Evolutionary conservation across 805 yeast species (phyloP).

Genomic region (Saccharomycopsis fibuligera): DNA sequence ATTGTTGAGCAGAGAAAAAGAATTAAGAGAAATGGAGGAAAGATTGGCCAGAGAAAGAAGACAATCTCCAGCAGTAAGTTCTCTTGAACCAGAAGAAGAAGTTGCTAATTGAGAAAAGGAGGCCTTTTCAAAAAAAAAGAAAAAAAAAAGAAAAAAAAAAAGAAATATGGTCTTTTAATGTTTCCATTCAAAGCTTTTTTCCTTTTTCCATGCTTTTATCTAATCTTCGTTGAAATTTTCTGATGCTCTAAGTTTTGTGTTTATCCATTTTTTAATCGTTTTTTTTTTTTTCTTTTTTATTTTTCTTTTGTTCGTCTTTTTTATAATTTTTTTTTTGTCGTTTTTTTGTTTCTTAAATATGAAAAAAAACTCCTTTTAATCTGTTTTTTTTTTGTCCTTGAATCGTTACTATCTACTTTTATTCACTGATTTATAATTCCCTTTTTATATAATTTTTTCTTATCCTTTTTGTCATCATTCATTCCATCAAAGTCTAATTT

Average conservation of each 20-base stretch:
- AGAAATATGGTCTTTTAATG: neutral
- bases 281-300: neutral
- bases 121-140: too few species aligned
- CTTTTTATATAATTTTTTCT: too few species aligned
- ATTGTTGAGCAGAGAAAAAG: conserved; percentile 76
- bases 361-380: too few species aligned
- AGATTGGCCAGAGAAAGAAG: conserved; percentile 32
- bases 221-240: neutral
- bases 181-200: too few species aligned
- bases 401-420: too few species aligned
- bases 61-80: conserved; percentile 14
- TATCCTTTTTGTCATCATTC: too few species aligned
- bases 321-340: neutral
- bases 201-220: too few species aligned
- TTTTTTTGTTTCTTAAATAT: neutral
- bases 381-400: too few species aligned
- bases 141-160: neutral
- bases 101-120: neutral
- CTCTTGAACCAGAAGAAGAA: too few species aligned
- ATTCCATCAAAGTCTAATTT: too few species aligned
- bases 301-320: neutral
- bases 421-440: too few species aligned
- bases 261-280: neutral
- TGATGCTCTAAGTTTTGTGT: too few species aligned
- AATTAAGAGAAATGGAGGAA: conserved; percentile 74